These are phyloP conservation scores for Candida ficus DNA, from an alignment of 805 yeast species.

Conservation along the genomic window DNA sequence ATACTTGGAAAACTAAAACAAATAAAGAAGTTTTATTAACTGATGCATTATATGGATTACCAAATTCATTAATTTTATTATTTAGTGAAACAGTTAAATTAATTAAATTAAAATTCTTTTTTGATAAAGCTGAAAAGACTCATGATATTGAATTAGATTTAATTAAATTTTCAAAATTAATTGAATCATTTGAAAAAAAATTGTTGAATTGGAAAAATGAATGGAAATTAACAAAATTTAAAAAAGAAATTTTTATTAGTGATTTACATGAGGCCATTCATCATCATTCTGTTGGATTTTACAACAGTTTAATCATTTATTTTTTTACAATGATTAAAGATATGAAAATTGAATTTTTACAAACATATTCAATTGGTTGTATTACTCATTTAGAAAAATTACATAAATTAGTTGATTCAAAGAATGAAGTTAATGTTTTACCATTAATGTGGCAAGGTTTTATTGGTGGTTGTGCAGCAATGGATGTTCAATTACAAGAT, in stretches of 20 bases:
- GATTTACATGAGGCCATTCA: slow-evolving; percentile 59
- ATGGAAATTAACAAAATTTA: slow-evolving; percentile 52
- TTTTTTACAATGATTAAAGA: slow-evolving; percentile 60
- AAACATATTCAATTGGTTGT: slow-evolving; percentile 55
- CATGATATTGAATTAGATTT: slow-evolving; percentile 13
- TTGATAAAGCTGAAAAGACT: slow-evolving; percentile 8
- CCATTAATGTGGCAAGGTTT: slow-evolving; percentile 90
- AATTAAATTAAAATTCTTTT: slow-evolving; percentile 56
- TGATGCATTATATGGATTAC: slow-evolving; percentile 79
- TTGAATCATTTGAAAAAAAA: slow-evolving; percentile 40
- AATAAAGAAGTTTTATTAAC: slow-evolving; percentile 56
- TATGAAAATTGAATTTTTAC: slow-evolving; percentile 51
- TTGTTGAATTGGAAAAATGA: slow-evolving; percentile 67
- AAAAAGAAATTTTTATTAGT: slow-evolving; percentile 23
- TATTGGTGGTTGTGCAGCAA: slow-evolving; percentile 79
- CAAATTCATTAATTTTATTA: slow-evolving; percentile 68
- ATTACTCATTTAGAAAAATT: slow-evolving; percentile 60
- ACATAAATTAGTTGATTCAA: slow-evolving; percentile 45
- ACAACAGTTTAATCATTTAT: slow-evolving; percentile 66
- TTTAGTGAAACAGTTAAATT: slow-evolving; percentile 70
- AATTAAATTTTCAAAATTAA: slow-evolving; percentile 14
- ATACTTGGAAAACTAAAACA: slow-evolving; percentile 28
- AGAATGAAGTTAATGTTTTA: slow-evolving; percentile 48
- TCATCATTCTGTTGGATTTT: slow-evolving; percentile 78
- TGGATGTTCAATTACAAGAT: slow-evolving; percentile 48